phyloP scores from a whole-genome alignment of 768 basidiomycete species.

The Rhodotorula sphaerocarpa region DNA sequence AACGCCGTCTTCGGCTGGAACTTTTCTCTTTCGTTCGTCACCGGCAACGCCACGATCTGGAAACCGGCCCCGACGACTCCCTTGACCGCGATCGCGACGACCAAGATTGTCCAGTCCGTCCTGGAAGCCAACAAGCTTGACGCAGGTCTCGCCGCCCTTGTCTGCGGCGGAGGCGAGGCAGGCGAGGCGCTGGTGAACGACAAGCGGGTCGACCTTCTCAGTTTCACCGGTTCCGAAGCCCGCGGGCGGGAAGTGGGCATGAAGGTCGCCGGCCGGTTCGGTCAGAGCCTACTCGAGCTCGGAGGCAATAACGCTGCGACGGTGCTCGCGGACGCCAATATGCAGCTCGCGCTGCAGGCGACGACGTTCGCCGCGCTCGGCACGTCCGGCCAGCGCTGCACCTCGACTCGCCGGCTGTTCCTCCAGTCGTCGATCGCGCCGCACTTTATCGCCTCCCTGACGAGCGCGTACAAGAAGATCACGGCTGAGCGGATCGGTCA shows the following conservation, averaged over 20 bases:
- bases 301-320: slow-evolving; percentile 95
- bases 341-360: slow-evolving; percentile 76
- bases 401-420: slow-evolving; percentile 81
- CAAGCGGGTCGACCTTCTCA: slow-evolving; percentile 70
- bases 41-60: slow-evolving; percentile 90
- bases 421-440: slow-evolving; percentile 71
- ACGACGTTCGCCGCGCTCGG: slow-evolving; percentile 93
- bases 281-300: slow-evolving; percentile 74
- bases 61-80: slow-evolving; percentile 87
- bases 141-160: slow-evolving; percentile 71
- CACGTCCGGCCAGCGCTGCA: slow-evolving; percentile 61
- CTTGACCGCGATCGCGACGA: slow-evolving; percentile 66
- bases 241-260: slow-evolving; percentile 83
- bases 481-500: slow-evolving; percentile 58
- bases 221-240: slow-evolving; percentile 87
- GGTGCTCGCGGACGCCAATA: slow-evolving; percentile 87
- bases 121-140: slow-evolving; percentile 74
- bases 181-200: slow-evolving; percentile 73
- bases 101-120: slow-evolving; percentile 69
- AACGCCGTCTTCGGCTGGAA: slow-evolving; percentile 86
- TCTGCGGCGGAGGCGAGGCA: slow-evolving; percentile 71
- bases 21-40: slow-evolving; percentile 72
- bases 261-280: slow-evolving; percentile 75
- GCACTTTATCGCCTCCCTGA: slow-evolving; percentile 66
- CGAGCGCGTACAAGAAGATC: slow-evolving; percentile 62